Evolutionary conservation across 805 yeast species (phyloP), one percentile per base, ranked within the genome.

Genomic region (Maudiozyma serrabonitensis): DNA sequence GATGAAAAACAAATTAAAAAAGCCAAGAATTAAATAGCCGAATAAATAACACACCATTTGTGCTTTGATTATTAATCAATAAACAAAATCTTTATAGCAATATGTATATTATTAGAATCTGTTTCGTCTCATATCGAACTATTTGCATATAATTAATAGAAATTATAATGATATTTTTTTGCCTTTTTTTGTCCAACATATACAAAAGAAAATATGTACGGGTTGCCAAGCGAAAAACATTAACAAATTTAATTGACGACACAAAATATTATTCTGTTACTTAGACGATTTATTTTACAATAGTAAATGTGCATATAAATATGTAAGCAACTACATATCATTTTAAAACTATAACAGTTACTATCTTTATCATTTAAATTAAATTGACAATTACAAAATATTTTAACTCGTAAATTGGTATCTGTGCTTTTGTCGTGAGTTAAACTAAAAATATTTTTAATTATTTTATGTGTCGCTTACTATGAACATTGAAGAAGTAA

Each of bases 11-110:
- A 39, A 16, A 21, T 21, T 26, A 51, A 51, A 40, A 62, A 61
- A 53, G 52, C 59, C 39, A 63, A 64, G 49, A 58, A 58, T 37
- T 48, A 38, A 38, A 19, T 16, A 13, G 18, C 2, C 16, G 18
- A 37, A 35, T n/a, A 39, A 18, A 39, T 25, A 21, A 11, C 9
- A 1, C 8, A 19, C 9, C 16, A 12, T 15, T 11, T 25, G 11
- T 12, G 2, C 16, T 25, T 41, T 25, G 38, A 35, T 8, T n/a
- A 35, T n/a, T 3, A 35, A 35, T 15, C 6, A n/a, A 15, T n/a
- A 15, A 16, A 15, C 18, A 35, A 15, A 35, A 35, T 23, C 16
- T 18, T n/a, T 39, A 46, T 39, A 26, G 18, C 18, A 26, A 40
- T 19, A 28, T 26, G 42, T 43, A 43, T 31, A 43, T 43, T 32